Evolutionary conservation across 2,329 filamentous ascomycete genomes (phyloP).

Genomic region (Calonectria hawksworthii): DNA sequence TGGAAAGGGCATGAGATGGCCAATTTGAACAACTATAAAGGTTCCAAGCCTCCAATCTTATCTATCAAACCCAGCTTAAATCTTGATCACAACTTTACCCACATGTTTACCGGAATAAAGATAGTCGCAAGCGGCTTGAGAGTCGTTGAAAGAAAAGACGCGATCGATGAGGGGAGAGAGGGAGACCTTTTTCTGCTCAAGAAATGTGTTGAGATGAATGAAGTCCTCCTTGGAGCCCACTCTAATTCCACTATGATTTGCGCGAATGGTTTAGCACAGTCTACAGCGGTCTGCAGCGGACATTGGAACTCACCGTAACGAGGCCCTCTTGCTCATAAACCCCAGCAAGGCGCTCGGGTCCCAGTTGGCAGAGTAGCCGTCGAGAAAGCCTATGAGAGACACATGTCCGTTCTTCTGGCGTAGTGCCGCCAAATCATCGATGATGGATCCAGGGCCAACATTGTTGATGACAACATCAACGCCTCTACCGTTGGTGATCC

Average conservation of each 20-base stretch:
- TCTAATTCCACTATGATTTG: neutral
- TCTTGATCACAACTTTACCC: conserved; percentile 15
- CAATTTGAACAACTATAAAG: neutral
- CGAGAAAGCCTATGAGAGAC: conserved; percentile 5
- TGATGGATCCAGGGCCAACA: conserved; percentile 37
- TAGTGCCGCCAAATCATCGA: conserved; percentile 31
- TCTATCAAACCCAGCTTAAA: neutral
- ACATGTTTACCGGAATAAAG: conserved; percentile 13
- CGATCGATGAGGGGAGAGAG: conserved; percentile 2
- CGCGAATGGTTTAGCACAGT: neutral
- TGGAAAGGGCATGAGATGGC: neutral
- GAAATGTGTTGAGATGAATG: neutral
- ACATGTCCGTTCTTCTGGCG: neutral
- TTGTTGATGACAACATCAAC: conserved; percentile 48
- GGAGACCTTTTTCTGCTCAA: conserved; percentile 6
- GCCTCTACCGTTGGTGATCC: conserved; percentile 41
- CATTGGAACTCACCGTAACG: neutral
- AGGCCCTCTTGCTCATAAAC: conserved; percentile 1
- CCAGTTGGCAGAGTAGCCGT: conserved; percentile 1
- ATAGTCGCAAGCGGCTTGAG: conserved; percentile 13
- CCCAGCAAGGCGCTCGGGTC: neutral
- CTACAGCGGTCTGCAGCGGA: neutral
- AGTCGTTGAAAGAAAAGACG: conserved; percentile 1
- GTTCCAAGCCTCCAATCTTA: neutral
- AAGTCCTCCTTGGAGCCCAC: conserved; percentile 7